Evolutionary conservation across 139 green algal genomes (phyloP).

Genomic region (Pleodorina starrii): DNA sequence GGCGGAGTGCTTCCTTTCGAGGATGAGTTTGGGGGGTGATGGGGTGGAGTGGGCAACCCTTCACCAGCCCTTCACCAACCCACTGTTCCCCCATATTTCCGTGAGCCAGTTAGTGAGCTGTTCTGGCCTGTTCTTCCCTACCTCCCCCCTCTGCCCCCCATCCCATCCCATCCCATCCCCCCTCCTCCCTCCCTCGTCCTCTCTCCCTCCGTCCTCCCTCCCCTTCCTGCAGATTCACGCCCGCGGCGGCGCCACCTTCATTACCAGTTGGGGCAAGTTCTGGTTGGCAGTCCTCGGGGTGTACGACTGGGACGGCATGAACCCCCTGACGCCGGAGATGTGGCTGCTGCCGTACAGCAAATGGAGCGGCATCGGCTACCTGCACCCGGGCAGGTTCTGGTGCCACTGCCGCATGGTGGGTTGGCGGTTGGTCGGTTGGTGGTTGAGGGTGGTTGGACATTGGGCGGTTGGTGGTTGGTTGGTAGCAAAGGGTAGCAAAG

Average conservation of each 20-base stretch:
- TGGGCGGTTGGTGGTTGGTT: not conserved
- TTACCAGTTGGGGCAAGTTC: constrained; percentile 99
- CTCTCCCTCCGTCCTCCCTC: not conserved
- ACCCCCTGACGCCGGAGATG: constrained; percentile 96
- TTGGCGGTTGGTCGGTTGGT: not conserved
- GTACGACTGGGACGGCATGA: constrained; percentile 94
- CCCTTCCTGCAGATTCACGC: constrained; percentile 84
- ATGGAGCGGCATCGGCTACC: constrained; percentile 85
- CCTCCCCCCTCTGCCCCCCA: not conserved
- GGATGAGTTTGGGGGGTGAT: too few relatives aligned
- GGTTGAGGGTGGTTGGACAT: not conserved
- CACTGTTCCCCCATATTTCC: too few relatives aligned
- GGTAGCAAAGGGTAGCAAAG: too few relatives aligned
- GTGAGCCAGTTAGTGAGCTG: too few relatives aligned
- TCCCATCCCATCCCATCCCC: not conserved
- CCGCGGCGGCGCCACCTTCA: constrained; percentile 85
- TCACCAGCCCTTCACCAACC: too few relatives aligned
- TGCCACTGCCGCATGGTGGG: constrained; percentile 97
- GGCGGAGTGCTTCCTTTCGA: too few relatives aligned
- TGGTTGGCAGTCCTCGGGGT: constrained; percentile 96
- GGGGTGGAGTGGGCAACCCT: too few relatives aligned
- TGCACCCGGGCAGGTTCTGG: constrained; percentile 97
- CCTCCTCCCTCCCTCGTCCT: not conserved
- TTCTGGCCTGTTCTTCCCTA: too few relatives aligned
- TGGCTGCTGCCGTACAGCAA: constrained; percentile 96